Evolutionary conservation across 345 rosid species (phyloP).

Genomic region (Pistacia atlantica): DNA sequence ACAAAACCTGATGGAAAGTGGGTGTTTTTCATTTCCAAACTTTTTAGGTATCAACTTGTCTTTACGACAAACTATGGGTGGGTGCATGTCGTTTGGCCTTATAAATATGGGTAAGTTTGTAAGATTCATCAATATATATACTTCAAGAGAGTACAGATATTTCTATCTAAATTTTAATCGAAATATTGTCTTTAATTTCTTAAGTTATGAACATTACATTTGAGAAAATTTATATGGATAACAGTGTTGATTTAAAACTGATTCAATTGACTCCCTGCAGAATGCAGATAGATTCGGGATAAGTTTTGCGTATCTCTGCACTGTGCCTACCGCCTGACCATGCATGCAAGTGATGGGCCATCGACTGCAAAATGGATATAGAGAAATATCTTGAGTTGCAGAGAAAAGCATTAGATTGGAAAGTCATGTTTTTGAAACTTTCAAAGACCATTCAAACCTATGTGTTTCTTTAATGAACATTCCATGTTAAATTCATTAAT

Average conservation of each 20-base stretch:
- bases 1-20: too few relatives aligned
- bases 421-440: slow-evolving; percentile 26
- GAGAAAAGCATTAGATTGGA: slow-evolving; percentile 31
- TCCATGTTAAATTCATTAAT: slow-evolving; percentile 10
- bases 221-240: neutral
- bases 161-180: too few relatives aligned
- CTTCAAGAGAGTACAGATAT: too few relatives aligned
- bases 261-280: neutral
- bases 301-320: slow-evolving; percentile 30
- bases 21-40: too few relatives aligned
- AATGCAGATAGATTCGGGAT: slow-evolving; percentile 27
- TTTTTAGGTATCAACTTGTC: too few relatives aligned
- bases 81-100: too few relatives aligned
- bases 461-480: slow-evolving; percentile 9
- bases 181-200: neutral
- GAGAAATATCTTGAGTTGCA: slow-evolving; percentile 27
- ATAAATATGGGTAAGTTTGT: too few relatives aligned
- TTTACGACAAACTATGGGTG: too few relatives aligned
- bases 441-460: slow-evolving; percentile 12
- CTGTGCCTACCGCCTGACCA: slow-evolving; percentile 2
- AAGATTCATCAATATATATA: too few relatives aligned
- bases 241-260: neutral
- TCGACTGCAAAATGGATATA: slow-evolving; percentile 25
- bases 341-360: slow-evolving; percentile 38
- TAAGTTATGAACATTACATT: neutral